These are phyloP conservation scores for Nemania bipapillata DNA, from an alignment of 2,329 filamentous ascomycete genomes.

Conservation along the genomic window DNA sequence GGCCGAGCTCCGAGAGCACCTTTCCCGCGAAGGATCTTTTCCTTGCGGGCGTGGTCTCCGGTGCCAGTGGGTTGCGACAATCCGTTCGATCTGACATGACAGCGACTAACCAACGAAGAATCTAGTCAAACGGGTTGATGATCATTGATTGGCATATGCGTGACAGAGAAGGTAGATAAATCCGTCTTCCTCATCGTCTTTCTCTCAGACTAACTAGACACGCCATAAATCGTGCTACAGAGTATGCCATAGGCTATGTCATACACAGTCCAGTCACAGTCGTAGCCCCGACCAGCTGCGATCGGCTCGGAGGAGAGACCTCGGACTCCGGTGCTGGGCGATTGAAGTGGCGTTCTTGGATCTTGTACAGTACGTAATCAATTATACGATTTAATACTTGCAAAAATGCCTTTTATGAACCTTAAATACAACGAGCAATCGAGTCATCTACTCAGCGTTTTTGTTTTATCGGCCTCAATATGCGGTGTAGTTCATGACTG, in stretches of 20 bases:
- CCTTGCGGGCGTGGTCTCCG: no score
- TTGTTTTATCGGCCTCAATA: no score
- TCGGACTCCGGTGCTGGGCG: neutral
- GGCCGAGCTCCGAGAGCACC: slow-evolving; percentile 55
- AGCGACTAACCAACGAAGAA: neutral
- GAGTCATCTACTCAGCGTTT: no score
- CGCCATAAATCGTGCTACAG: neutral
- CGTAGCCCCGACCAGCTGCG: neutral
- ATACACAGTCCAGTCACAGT: no score
- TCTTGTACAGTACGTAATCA: neutral
- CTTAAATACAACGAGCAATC: no score
- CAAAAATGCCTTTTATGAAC: neutral
- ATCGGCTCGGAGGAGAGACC: neutral
- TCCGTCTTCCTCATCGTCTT: neutral
- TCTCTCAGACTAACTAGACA: neutral
- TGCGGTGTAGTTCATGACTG: no score
- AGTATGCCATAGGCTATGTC: no score
- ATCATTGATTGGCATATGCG: neutral
- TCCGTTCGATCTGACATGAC: slow-evolving; percentile 5
- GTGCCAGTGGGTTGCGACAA: neutral
- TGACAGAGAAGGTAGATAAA: neutral
- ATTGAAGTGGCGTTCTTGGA: neutral
- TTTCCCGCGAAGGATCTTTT: neutral
- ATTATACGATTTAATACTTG: neutral
- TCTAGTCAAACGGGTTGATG: no score